A percentile compares a stretch with the other conserved stretches of the same genome.
Conservation (phyloP, 331 rosid genomes). For the Malus hybrid region DNA sequence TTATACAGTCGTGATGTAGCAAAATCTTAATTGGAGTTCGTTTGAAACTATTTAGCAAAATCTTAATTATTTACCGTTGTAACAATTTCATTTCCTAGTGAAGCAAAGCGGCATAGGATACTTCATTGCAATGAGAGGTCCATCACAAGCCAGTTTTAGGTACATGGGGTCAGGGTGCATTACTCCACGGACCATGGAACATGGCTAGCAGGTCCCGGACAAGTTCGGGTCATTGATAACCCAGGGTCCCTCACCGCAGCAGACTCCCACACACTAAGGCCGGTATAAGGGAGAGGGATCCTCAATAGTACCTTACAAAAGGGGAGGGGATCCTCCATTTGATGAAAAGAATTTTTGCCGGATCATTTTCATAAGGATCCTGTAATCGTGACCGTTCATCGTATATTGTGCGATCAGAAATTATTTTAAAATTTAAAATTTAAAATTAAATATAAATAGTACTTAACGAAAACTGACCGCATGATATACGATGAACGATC, state of each 20-base stretch:
- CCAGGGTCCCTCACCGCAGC: neutral
- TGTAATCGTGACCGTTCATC: fast-evolving
- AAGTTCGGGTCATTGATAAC: slow-evolving; percentile 12
- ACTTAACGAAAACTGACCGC: fast-evolving
- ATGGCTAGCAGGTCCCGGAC: slow-evolving; percentile 10
- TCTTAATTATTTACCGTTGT: neutral
- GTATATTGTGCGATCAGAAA: fast-evolving
- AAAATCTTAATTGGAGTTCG: neutral
- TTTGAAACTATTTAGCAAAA: neutral
- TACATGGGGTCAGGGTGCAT: slow-evolving; percentile 27
- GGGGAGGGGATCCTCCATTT: neutral
- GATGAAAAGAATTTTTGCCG: no score
- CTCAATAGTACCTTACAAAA: neutral
- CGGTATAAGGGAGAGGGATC: neutral
- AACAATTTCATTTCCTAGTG: neutral
- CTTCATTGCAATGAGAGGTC: slow-evolving; percentile 19
- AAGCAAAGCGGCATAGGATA: slow-evolving; percentile 34
- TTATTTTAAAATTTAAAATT: no score
- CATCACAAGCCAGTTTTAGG: slow-evolving; percentile 16
- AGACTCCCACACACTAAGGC: neutral
- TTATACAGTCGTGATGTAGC: no score
- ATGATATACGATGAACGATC: no score
- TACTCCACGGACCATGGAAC: neutral
- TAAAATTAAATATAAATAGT: no score
- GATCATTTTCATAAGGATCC: fast-evolving